Conservation (phyloP, 371 early-diverging fungal genomes). For the Dinochytrium kinnereticum region DNA sequence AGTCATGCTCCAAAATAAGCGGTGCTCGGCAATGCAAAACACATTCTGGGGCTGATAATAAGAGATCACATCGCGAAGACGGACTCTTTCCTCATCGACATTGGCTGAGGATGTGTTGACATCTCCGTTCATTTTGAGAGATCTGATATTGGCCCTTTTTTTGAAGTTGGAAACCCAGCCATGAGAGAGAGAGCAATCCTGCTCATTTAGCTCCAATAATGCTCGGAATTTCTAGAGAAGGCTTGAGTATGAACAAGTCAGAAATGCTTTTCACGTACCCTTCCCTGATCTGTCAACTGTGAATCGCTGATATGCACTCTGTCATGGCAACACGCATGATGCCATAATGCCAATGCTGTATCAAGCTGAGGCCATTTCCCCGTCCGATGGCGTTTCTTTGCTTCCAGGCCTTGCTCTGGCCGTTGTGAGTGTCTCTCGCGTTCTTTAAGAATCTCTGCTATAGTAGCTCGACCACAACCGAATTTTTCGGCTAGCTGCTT, state of each 20-base stretch:
- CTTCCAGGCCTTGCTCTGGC: neutral
- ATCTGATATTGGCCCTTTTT: neutral
- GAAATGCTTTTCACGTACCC: neutral
- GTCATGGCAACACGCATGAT: neutral
- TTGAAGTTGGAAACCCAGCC: neutral
- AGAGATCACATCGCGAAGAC: neutral
- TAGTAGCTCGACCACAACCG: neutral
- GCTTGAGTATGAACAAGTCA: neutral
- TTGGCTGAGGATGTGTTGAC: neutral
- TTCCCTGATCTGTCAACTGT: neutral
- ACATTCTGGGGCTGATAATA: neutral
- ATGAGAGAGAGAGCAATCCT: neutral
- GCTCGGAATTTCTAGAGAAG: neutral
- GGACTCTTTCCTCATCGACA: neutral
- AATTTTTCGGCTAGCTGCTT: neutral
- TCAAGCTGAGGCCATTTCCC: conserved; percentile 3
- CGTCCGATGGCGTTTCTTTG: conserved; percentile 6
- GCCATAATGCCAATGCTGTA: neutral
- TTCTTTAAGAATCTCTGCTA: conserved; percentile 2
- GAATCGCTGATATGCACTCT: neutral
- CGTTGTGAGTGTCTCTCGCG: neutral
- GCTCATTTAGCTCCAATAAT: neutral
- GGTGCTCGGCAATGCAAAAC: neutral
- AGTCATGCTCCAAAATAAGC: neutral
- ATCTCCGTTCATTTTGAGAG: neutral